Conservation (phyloP, 1,284 basidiomycete species). For the Sanghuangporus baumii region DNA sequence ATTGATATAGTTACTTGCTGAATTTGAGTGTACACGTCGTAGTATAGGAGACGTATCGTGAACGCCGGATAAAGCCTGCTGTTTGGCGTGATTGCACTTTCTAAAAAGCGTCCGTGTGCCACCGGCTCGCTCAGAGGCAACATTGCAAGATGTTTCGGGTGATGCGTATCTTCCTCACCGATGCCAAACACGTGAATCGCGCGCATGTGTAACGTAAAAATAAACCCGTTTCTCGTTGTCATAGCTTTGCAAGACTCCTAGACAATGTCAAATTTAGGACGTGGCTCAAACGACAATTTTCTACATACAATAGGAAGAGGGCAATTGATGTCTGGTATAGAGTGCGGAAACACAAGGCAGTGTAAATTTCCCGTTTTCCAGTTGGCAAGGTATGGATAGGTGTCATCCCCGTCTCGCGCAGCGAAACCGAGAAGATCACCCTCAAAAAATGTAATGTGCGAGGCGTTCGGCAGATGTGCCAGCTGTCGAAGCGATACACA, state of each 20-base stretch:
- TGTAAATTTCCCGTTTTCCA: neutral
- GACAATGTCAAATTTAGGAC: neutral
- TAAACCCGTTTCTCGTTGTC: neutral
- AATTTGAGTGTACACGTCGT: too few species aligned
- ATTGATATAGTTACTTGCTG: too few species aligned
- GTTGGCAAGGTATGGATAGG: constrained; percentile 1
- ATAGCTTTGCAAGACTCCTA: neutral
- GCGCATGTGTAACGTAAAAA: neutral
- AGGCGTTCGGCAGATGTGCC: neutral
- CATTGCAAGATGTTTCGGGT: neutral
- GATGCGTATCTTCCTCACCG: neutral
- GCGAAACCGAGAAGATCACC: constrained; percentile 8
- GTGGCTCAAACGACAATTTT: neutral
- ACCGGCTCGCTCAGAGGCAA: neutral
- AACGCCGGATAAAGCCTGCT: too few species aligned
- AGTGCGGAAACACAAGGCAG: neutral
- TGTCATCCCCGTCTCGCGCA: constrained; percentile 4
- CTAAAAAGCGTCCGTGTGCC: too few species aligned
- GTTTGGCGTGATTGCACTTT: too few species aligned
- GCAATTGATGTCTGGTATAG: neutral
- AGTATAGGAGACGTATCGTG: too few species aligned
- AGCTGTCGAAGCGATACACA: neutral
- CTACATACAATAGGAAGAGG: neutral
- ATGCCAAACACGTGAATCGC: neutral
- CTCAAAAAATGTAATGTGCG: neutral